A percentile compares a stretch with the other conserved stretches of the same genome.
These are phyloP conservation scores for Blastocystis sp. DNA, from an alignment of 352 stramenopile genomes.

Conservation along the genomic window DNA sequence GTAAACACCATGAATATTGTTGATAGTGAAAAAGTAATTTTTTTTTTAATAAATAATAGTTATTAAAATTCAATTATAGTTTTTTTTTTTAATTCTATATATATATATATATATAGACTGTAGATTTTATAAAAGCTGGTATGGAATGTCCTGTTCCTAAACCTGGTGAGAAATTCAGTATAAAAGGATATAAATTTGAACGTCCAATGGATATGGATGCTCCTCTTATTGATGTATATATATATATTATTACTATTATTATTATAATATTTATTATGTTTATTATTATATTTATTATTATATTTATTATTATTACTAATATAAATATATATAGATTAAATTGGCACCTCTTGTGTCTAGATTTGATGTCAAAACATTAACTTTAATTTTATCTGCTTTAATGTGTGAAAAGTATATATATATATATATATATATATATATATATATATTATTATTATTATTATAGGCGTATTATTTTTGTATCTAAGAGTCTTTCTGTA, in stretches of 20 bases:
- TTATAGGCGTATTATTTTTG: slow-evolving; percentile 38
- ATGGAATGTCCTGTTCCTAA: slow-evolving; percentile 12
- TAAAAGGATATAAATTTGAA: slow-evolving; percentile 23
- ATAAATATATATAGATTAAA: too few relatives aligned
- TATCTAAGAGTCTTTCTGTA: slow-evolving; percentile 17
- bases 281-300: too few relatives aligned
- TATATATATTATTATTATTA: too few relatives aligned
- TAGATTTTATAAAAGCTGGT: slow-evolving; percentile 15
- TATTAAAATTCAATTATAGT: too few relatives aligned
- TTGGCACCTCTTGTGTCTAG: slow-evolving; percentile 29
- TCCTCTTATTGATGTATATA: slow-evolving; percentile 36
- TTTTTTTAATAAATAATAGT: too few relatives aligned
- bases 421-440: too few relatives aligned
- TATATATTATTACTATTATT: too few relatives aligned
- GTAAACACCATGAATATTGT: slow-evolving; percentile 29
- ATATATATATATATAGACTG: too few relatives aligned
- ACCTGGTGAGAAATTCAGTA: slow-evolving; percentile 24
- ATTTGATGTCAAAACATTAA: slow-evolving; percentile 35
- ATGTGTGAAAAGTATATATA: slow-evolving; percentile 39
- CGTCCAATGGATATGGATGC: slow-evolving; percentile 34
- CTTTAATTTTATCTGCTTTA: slow-evolving; percentile 6
- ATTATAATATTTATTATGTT: too few relatives aligned
- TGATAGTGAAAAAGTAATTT: slow-evolving; percentile 17
- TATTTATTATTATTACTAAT: too few relatives aligned
- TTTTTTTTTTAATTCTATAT: too few relatives aligned